Base-by-base conservation (phyloP, 2,329 filamentous ascomycete species). In the Aspergillus unguis region DNA sequence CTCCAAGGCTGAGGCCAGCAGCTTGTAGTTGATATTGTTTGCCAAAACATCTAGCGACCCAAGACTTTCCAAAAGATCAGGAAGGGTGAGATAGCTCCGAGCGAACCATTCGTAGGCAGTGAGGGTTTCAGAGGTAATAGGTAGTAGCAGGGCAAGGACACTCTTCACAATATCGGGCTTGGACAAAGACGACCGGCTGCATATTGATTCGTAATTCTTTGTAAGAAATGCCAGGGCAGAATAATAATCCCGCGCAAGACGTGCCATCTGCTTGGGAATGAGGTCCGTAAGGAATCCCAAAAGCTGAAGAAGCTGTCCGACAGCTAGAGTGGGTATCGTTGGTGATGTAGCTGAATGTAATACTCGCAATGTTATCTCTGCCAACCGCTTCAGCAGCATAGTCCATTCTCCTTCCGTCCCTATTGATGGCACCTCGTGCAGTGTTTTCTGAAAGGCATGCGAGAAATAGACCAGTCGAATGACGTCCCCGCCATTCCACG, bases 1-100 rank as follows among this genome's bases (percentile, higher is more conserved):
- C 17, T 65, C 65, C 48, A 78, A 58, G 2, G 71, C 70, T 36
- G 67, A 67, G 5, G 72, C 70, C 27, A 79, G 61, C 41, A 79
- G 62, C 54, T 79, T 78, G 58, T 80, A 80, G 58, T 81, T 78
- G 53, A 82, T 71, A 17, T 70, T 68, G 17, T 72, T 71, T 31
- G 78, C 75, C 33, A 83, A 61, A 4, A 54, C 58, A 57, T 72
- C 68, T 50, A 80, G 65, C 3, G 65, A 62, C 10, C 72, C 65
- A 58, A 74, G 49, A 60, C 66, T 57, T 52, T 65, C 51, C 57
- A 68, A 58, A 7, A 79, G 66, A 38, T 72, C 65, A 2, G 75
- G 70, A n/a, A 73, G 69, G 0, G 71, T 74, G 49, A 83, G 66
- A 58, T 80, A 79, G 29, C 66, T 70, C 33, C 61, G 65, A 5